Conservation (phyloP, 106 monocot species). For the Platanthera guangdongensis region DNA sequence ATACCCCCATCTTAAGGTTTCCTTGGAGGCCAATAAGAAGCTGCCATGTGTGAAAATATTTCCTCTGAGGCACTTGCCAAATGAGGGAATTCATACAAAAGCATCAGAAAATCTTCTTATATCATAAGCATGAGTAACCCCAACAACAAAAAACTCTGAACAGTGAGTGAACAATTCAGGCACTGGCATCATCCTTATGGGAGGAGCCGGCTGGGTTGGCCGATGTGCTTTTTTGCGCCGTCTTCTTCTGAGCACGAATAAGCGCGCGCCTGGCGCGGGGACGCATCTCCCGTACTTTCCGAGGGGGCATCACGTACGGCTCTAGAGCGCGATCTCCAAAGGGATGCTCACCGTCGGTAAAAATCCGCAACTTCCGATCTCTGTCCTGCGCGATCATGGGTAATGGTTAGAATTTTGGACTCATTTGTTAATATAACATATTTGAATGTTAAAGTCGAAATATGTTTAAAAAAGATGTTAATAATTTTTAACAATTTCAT, state of each 20-base stretch:
- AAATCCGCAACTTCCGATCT: constrained; percentile 90
- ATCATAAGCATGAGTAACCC: background rate
- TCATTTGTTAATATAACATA: too few species aligned
- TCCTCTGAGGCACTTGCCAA: too few species aligned
- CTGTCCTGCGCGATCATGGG: constrained; percentile 34
- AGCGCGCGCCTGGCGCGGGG: constrained; percentile 77
- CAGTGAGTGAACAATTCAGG: background rate
- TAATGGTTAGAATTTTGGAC: background rate
- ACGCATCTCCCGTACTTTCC: constrained; percentile 73
- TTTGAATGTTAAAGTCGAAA: background rate
- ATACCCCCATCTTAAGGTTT: too few species aligned
- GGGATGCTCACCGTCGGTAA: constrained; percentile 69
- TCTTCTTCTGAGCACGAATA: constrained; percentile 81
- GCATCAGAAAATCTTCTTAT: too few species aligned
- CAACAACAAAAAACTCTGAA: background rate
- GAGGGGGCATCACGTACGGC: constrained; percentile 73
- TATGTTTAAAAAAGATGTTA: background rate
- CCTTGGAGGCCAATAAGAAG: too few species aligned
- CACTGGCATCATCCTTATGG: background rate
- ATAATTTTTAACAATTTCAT: background rate
- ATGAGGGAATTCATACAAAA: too few species aligned
- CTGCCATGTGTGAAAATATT: too few species aligned
- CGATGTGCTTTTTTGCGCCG: constrained; percentile 32
- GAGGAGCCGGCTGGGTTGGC: background rate
- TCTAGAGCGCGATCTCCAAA: constrained; percentile 67